These are phyloP conservation scores for Lizonia empirigonia DNA, from an alignment of 2,329 filamentous ascomycete genomes.

Conservation along the genomic window DNA sequence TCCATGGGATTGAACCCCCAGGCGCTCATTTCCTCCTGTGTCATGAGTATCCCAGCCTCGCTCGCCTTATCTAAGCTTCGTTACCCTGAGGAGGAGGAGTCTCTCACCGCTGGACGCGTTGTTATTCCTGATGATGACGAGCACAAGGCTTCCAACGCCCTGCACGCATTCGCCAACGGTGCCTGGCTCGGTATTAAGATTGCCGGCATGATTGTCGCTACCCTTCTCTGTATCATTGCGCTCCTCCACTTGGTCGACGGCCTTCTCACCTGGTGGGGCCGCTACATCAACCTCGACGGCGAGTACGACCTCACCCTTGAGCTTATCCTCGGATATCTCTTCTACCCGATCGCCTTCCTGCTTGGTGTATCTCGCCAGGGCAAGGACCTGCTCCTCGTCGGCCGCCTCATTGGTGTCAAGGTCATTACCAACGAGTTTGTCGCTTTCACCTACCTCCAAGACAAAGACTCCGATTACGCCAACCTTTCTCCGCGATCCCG, in stretches of 20 bases:
- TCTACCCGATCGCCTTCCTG: conserved; percentile 80
- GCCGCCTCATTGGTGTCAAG: conserved; percentile 81
- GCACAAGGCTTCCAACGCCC: conserved; percentile 74
- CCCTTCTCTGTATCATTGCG: conserved; percentile 82
- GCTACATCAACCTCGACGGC: conserved; percentile 72
- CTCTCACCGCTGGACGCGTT: conserved; percentile 79
- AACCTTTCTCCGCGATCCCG: conserved; percentile 70
- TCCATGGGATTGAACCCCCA: conserved; percentile 81
- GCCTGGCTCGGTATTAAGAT: conserved; percentile 88
- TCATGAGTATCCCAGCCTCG: conserved; percentile 94
- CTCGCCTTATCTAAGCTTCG: conserved; percentile 88
- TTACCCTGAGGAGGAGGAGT: conserved; percentile 86
- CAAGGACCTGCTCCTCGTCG: conserved; percentile 70
- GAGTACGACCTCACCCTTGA: conserved; percentile 74
- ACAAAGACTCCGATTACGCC: conserved; percentile 55
- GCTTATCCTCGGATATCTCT: conserved; percentile 75
- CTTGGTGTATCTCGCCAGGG: conserved; percentile 72
- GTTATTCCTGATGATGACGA: conserved; percentile 81
- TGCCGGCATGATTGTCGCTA: conserved; percentile 78
- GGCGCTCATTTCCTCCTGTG: conserved; percentile 86
- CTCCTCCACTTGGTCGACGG: conserved; percentile 76
- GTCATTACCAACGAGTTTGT: conserved; percentile 86
- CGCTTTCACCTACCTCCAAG: conserved; percentile 67
- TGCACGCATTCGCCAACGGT: conserved; percentile 85
- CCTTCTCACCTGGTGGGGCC: conserved; percentile 82